Conservation (phyloP, 208 protist species). For the Tetramitus jugosus region DNA sequence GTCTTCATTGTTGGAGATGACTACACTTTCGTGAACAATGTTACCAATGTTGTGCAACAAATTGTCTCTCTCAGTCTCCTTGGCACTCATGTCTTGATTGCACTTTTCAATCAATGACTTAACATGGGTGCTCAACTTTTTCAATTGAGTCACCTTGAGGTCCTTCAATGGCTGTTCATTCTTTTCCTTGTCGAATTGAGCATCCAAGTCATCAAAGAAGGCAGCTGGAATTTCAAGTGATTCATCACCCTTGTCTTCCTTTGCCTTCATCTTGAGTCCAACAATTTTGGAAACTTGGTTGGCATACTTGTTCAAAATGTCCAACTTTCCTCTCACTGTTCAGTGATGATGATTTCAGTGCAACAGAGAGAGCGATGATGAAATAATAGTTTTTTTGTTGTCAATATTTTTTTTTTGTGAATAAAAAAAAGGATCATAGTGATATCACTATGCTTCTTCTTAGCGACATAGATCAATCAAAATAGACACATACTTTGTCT, state of each 20-base stretch:
- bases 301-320: conserved; percentile 71
- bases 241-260: conserved; percentile 66
- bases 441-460: no score
- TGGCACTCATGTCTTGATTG: conserved; percentile 47
- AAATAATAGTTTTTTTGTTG: no score
- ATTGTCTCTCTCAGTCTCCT: conserved; percentile 53
- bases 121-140: conserved; percentile 66
- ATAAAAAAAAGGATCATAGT: no score
- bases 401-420: conserved; percentile 13
- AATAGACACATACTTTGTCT: conserved; percentile 36
- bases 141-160: conserved; percentile 75
- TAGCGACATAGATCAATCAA: conserved; percentile 11
- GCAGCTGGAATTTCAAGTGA: conserved; percentile 32
- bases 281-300: conserved; percentile 76
- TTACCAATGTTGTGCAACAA: conserved; percentile 82
- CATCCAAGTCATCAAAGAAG: conserved; percentile 52
- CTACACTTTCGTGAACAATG: conserved; percentile 87
- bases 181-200: conserved; percentile 47
- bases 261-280: conserved; percentile 77
- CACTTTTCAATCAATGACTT: conserved; percentile 49
- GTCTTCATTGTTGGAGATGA: conserved; percentile 86
- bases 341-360: no score
- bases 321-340: conserved; percentile 36
- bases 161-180: conserved; percentile 48
- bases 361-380: no score